A percentile compares a stretch with the other conserved stretches of the same genome.
phyloP scores from a whole-genome alignment of 2,329 filamentous ascomycete species.

The Alternaria ventricosa region DNA sequence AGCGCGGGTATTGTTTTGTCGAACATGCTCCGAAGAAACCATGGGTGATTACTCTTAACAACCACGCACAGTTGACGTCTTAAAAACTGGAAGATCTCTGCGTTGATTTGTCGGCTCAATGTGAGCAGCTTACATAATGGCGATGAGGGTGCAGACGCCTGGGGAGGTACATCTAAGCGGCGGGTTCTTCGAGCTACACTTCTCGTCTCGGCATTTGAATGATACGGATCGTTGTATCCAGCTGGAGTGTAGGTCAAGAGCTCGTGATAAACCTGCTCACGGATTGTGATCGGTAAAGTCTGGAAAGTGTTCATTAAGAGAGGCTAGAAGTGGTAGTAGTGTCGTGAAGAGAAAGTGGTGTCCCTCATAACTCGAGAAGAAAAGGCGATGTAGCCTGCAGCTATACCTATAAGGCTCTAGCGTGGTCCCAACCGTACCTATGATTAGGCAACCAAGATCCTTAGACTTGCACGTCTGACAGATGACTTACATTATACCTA shows the following conservation, averaged over 20 bases:
- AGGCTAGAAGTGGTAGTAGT: not conserved
- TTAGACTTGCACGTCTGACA: not conserved
- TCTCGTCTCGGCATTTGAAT: not conserved
- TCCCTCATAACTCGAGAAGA: not conserved
- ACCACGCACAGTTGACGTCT: constrained; percentile 4
- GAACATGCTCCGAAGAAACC: not conserved
- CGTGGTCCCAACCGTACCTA: constrained; percentile 28
- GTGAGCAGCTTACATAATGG: constrained; percentile 7
- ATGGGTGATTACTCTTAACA: constrained; percentile 4
- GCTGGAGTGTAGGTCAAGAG: constrained; percentile 1
- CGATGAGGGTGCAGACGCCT: not conserved
- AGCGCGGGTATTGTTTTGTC: not conserved
- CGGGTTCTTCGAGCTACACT: not conserved
- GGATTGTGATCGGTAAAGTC: constrained; percentile 2
- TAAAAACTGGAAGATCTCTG: constrained; percentile 1
- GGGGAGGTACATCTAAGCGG: not conserved
- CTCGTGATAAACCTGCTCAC: constrained; percentile 6
- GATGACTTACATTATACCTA: not conserved
- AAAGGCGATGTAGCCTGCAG: not conserved
- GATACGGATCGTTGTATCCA: not conserved
- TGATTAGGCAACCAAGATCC: not conserved
- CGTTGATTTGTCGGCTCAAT: constrained; percentile 2
- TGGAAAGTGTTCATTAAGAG: not conserved
- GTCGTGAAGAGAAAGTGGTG: not conserved
- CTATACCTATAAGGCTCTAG: constrained; percentile 36